Evolutionary conservation across 768 basidiomycete species (phyloP), one percentile per base, ranked within the genome.

Genomic region (Sistotremastrum niveocremeum): DNA sequence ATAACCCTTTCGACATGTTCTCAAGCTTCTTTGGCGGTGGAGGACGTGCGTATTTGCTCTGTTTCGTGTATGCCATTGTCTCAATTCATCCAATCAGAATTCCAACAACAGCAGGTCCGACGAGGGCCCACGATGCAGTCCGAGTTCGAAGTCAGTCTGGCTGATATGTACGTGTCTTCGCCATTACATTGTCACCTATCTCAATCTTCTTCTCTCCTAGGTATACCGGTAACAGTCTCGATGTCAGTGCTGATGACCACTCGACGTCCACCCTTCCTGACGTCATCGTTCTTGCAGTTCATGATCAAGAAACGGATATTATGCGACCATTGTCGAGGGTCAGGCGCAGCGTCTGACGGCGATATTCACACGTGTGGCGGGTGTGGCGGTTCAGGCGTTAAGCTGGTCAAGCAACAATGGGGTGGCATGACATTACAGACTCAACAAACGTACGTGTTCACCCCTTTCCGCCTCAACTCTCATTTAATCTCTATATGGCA

Each of bases 1-100:
- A 81, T 45, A 90, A 97, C 58, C 93, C 94, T 12, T 90, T 97
- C 58, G 95, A 98, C 62, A 74, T 95, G 54, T 99, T 99, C 65
- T 76, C 83, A 37, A 81, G 68, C 55, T 95, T 97, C 71, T 99
- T 99, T 53, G 87, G 87, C 44, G 78, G 76, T 44, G 20, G 20
- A 20, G 83, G 81, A 51, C 74, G 82, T 83, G 47, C 61, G 78
- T 73, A 7, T 20, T 33, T 39, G 7, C 4, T 10, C 45, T 2
- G n/a, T 30, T 40, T 29, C 31, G 30, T 48, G 30, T 29, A 40
- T 48, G 12, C 34, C 7, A 7, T 34, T 32, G 2, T n/a, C 32
- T 29, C 47, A 12, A 39, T 28, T 5, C 42, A 4, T 39, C 5
- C 12, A 38, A 37, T 11, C 49, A 75, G 73, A 69, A 47, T 65